phyloP scores from a whole-genome alignment of 2,329 filamentous ascomycete species.

The Xylariaceae sp. region DNA sequence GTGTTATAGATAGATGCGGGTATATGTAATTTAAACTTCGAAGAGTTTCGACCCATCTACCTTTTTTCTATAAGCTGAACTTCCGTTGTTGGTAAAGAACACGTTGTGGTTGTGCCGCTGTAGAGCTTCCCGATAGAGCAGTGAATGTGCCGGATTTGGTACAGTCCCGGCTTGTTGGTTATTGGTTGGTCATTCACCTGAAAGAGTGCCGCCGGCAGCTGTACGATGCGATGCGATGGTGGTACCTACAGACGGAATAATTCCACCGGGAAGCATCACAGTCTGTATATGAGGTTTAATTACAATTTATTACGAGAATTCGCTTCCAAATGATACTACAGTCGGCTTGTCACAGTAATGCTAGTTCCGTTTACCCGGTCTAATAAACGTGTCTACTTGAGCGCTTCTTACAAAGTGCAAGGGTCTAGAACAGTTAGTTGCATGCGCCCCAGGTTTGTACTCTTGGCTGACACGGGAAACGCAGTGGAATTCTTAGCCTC shows the following conservation, averaged over 20 bases:
- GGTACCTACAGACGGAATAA: neutral
- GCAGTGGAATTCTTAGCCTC: neutral
- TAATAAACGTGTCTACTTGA: slow-evolving; percentile 2
- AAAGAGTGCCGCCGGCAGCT: too few relatives aligned
- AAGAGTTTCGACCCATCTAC: too few relatives aligned
- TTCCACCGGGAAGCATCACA: too few relatives aligned
- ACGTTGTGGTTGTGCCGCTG: neutral
- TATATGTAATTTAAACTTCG: too few relatives aligned
- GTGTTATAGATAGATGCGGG: too few relatives aligned
- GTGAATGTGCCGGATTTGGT: too few relatives aligned
- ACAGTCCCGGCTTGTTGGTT: neutral
- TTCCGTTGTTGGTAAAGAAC: neutral
- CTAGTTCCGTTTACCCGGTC: slow-evolving; percentile 18
- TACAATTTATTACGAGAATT: too few relatives aligned
- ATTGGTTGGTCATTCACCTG: too few relatives aligned
- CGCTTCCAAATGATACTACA: neutral
- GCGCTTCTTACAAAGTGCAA: neutral
- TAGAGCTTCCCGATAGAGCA: neutral
- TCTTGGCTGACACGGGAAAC: neutral
- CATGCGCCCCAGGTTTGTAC: neutral
- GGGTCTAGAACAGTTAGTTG: neutral
- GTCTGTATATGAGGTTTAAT: too few relatives aligned
- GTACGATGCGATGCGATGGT: neutral
- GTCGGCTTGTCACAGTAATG: neutral
- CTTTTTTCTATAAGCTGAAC: neutral